Conservation (phyloP, 2,329 filamentous ascomycete genomes). For the Phoma sp. region DNA sequence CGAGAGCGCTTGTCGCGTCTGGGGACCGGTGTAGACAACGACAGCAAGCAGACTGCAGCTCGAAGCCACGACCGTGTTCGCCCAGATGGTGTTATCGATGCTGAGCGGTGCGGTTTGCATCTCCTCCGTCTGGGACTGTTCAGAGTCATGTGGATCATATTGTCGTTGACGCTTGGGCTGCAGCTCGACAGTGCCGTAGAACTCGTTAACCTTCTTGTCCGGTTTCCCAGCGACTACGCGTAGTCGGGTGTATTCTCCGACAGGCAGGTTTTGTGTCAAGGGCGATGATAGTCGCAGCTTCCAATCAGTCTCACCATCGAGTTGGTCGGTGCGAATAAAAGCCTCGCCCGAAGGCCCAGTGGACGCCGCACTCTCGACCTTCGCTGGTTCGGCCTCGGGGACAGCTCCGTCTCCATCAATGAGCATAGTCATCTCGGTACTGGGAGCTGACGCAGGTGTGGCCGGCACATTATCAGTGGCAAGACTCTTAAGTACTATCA, state of each 20-base stretch:
- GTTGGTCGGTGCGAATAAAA: constrained; percentile 95
- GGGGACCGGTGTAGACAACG: constrained; percentile 91
- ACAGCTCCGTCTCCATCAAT: constrained; percentile 22
- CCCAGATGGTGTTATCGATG: constrained; percentile 98
- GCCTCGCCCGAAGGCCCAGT: constrained; percentile 73
- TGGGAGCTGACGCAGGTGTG: constrained; percentile 2
- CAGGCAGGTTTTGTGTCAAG: constrained; percentile 77
- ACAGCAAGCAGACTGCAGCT: constrained; percentile 87
- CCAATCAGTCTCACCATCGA: constrained; percentile 99
- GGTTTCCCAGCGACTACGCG: constrained; percentile 85
- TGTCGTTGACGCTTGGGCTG: constrained; percentile 60
- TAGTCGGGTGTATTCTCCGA: constrained; percentile 70
- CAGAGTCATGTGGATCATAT: constrained; percentile 51
- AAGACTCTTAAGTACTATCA: constrained; percentile 87
- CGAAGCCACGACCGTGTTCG: constrained; percentile 94
- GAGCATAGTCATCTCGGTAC: constrained; percentile 20
- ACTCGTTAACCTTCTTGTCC: constrained; percentile 93
- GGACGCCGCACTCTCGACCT: constrained; percentile 24
- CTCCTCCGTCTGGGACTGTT: constrained; percentile 25
- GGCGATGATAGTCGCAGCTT: constrained; percentile 89
- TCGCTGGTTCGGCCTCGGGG: constrained; percentile 21
- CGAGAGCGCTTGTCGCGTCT: constrained; percentile 91
- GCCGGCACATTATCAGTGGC: constrained; percentile 43
- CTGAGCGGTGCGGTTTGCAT: constrained; percentile 73
- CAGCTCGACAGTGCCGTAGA: constrained; percentile 85